phyloP scores from a whole-genome alignment of 495 filamentous ascomycete genomes.

The Melanomma pulvis-pyrius region DNA sequence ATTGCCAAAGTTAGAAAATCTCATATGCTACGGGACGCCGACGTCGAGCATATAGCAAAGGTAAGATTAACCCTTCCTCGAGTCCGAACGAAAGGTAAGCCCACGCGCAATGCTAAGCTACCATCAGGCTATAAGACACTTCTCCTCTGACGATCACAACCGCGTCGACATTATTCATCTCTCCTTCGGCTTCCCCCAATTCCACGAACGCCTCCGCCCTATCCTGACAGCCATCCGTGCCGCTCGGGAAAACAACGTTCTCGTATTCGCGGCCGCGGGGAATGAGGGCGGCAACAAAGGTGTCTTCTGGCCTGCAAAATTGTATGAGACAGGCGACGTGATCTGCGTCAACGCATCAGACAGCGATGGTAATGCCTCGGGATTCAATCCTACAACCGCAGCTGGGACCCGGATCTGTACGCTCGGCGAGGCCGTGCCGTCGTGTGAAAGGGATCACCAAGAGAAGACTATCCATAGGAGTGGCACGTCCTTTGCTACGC shows the following conservation, averaged over 20 bases:
- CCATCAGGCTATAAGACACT: background rate
- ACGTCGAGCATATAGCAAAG: too few relatives aligned
- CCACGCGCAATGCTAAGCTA: too few relatives aligned
- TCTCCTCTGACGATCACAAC: background rate
- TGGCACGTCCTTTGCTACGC: too few relatives aligned
- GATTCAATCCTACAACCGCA: slow-evolving; percentile 1
- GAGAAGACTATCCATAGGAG: too few relatives aligned
- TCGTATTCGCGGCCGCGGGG: background rate
- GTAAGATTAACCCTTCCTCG: too few relatives aligned
- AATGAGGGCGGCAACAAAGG: slow-evolving; percentile 2
- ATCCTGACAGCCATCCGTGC: background rate
- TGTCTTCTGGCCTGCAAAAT: background rate
- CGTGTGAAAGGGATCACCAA: too few relatives aligned
- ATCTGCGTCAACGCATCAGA: slow-evolving; percentile 1
- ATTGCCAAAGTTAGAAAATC: too few relatives aligned
- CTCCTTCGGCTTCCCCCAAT: slow-evolving; percentile 1
- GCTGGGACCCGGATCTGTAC: too few relatives aligned
- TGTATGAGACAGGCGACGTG: background rate
- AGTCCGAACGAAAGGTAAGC: too few relatives aligned
- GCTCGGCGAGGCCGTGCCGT: too few relatives aligned
- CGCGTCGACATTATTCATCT: slow-evolving; percentile 1
- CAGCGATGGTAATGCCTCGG: background rate
- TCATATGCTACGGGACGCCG: too few relatives aligned
- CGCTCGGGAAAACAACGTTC: background rate
- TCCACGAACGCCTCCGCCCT: background rate